Base-by-base conservation (phyloP, 257 asterid genomes). In the Euphrasia confusa region DNA sequence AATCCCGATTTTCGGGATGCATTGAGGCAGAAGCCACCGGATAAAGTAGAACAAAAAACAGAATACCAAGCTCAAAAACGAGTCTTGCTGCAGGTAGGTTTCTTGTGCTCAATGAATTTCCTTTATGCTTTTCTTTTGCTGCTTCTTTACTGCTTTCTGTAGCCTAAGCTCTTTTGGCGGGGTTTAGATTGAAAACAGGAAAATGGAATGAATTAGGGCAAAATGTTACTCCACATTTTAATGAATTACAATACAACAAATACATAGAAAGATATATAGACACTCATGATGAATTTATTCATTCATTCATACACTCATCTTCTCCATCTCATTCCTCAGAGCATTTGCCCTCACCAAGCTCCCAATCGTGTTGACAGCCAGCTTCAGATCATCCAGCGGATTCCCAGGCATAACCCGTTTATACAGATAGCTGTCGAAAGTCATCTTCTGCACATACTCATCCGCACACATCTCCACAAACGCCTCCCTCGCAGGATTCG, bases 391-490 rank as follows among this genome's bases (percentile, higher is more conserved):
- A 12, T 90, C 96, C 73, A 88, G 63, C 39, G 98, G 98, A 75
- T 85, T 88, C 3, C 98, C 96, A 40, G 98, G 96, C 65, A 75
- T 91, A 4, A 90, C 96, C 65, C 67, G 80, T 69, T 90, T 90
- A 75, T 90, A 90, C 82, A 90, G 37, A 59, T 88, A 90, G 77
- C 98, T 90, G 40, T 88, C 95, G 39, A 90, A 88, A 0, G 98
- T 90, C 96, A 85, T 88, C 84, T 79, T 90, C 86, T 90, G 98
- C 78, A 90, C 96, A 14, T 90, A 90, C 72, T 85, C 94, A 49
- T 88, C 95, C 10, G 83, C 95, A 61, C 95, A 90, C 94, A 90
- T 88, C 72, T 90, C 96, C 54, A 90, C 96, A 2, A 88, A 85
- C 5, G 98, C 98, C 57, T 90, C 96, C 40, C 88, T 81, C 17